Conservation (phyloP, 768 basidiomycete species). For the Cystobasidium onofrii region DNA sequence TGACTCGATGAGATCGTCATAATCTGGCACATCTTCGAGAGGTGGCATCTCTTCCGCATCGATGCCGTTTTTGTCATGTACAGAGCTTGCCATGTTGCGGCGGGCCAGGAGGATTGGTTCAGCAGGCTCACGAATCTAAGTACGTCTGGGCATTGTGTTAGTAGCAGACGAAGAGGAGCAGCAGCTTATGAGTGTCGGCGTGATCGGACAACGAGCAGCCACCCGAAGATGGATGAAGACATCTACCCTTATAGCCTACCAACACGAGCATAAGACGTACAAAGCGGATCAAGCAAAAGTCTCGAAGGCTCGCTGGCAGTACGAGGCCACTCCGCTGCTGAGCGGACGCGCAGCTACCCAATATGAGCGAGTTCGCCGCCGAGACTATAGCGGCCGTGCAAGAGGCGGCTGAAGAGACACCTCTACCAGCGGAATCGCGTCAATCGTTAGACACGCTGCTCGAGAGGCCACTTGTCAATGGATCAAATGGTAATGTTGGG, state of each 20-base stretch:
- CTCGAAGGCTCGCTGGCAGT: not conserved
- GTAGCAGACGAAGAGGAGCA: too few species aligned
- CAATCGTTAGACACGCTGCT: not conserved
- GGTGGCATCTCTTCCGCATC: not conserved
- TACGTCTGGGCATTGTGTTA: too few species aligned
- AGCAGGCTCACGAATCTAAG: too few species aligned
- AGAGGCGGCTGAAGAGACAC: conserved; percentile 6
- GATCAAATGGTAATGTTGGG: not conserved
- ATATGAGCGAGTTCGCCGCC: not conserved
- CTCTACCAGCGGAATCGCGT: not conserved
- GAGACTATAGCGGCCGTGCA: not conserved
- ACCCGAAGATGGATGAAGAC: too few species aligned
- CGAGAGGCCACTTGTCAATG: not conserved
- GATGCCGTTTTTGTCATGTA: not conserved
- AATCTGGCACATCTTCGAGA: conserved; percentile 1
- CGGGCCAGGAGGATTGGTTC: too few species aligned
- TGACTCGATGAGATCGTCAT: conserved; percentile 20
- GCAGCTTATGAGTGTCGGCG: too few species aligned
- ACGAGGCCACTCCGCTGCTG: not conserved
- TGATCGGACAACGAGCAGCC: too few species aligned
- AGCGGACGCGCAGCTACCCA: not conserved
- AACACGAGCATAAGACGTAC: too few species aligned
- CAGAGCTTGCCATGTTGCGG: not conserved
- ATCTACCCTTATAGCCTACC: too few species aligned
- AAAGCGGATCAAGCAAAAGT: too few species aligned